These are phyloP conservation scores for Phyllosticta citriasiana DNA, from an alignment of 2,329 filamentous ascomycete species.

Conservation along the genomic window DNA sequence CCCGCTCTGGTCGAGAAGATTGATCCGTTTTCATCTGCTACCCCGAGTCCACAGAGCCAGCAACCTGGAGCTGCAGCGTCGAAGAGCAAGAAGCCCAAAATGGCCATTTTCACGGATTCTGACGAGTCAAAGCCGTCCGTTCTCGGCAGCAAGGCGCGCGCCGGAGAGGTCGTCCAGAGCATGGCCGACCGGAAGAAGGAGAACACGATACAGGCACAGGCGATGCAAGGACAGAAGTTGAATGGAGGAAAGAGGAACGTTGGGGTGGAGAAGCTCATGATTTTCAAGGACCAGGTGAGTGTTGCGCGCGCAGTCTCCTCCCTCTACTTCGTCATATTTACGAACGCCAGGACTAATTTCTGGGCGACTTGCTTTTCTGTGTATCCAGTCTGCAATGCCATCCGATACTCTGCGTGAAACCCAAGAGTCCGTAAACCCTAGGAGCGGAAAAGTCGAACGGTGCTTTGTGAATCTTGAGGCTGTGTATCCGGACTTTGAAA, in stretches of 20 bases:
- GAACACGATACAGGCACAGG: conserved; percentile 73
- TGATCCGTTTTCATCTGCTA: conserved; percentile 59
- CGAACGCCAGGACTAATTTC: conserved; percentile 89
- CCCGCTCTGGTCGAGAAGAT: conserved; percentile 77
- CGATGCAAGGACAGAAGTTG: conserved; percentile 86
- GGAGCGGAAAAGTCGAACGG: conserved; percentile 72
- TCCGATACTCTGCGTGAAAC: conserved; percentile 48
- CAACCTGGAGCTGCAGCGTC: conserved; percentile 31
- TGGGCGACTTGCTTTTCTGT: conserved; percentile 44
- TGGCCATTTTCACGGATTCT: conserved; percentile 84
- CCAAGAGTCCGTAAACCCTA: conserved; percentile 73
- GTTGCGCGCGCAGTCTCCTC: conserved; percentile 18
- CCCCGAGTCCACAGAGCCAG: conserved; percentile 59
- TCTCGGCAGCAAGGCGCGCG: conserved; percentile 52
- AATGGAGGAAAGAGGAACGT: conserved; percentile 77
- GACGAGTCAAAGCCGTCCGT: conserved; percentile 40
- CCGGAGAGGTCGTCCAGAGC: conserved; percentile 88
- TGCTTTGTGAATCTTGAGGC: conserved; percentile 80
- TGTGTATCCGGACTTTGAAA: conserved; percentile 69
- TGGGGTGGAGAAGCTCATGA: conserved; percentile 67
- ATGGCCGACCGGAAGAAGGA: conserved; percentile 87
- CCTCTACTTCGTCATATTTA: conserved; percentile 56
- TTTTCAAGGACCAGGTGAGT: conserved; percentile 96
- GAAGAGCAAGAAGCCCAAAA: conserved; percentile 61
- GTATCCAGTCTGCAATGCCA: conserved; percentile 41